Evolutionary conservation across 2,329 filamentous ascomycete genomes (phyloP).

Genomic region (Metarhizium rileyi): DNA sequence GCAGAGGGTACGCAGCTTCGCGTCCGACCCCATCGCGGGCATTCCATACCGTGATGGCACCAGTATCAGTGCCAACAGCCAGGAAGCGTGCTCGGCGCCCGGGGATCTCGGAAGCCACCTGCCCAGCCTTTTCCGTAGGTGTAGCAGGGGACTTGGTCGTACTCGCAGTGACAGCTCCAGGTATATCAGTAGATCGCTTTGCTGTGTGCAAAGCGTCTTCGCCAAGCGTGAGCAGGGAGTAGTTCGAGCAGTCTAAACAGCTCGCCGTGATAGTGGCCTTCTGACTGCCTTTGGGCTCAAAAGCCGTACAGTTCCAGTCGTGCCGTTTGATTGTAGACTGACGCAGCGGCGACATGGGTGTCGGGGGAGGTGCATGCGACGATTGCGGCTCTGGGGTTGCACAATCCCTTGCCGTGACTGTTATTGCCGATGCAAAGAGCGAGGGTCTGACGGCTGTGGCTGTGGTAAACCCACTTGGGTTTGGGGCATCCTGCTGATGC

Average conservation of each 20-base stretch:
- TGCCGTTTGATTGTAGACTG: conserved; percentile 13
- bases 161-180: conserved; percentile 37
- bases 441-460: conserved; percentile 12
- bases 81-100: conserved; percentile 76
- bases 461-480: neutral
- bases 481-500: conserved; percentile 2
- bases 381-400: conserved; percentile 13
- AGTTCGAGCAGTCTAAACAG: conserved; percentile 64
- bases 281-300: conserved; percentile 47
- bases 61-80: conserved; percentile 69
- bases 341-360: conserved; percentile 11
- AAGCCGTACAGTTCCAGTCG: conserved; percentile 20
- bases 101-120: conserved; percentile 54
- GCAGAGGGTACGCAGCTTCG: conserved; percentile 55
- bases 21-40: conserved; percentile 48
- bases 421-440: conserved; percentile 18
- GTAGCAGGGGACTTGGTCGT: neutral
- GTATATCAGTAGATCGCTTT: conserved; percentile 29
- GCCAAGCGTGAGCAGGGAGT: conserved; percentile 57
- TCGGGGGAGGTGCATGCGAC: conserved; percentile 14
- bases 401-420: neutral
- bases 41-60: conserved; percentile 77
- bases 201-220: conserved; percentile 60
- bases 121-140: conserved; percentile 19
- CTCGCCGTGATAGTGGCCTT: conserved; percentile 56